Conservation (phyloP, 2,329 filamentous ascomycete species). For the Immersiporthe knoxdaviesiana region DNA sequence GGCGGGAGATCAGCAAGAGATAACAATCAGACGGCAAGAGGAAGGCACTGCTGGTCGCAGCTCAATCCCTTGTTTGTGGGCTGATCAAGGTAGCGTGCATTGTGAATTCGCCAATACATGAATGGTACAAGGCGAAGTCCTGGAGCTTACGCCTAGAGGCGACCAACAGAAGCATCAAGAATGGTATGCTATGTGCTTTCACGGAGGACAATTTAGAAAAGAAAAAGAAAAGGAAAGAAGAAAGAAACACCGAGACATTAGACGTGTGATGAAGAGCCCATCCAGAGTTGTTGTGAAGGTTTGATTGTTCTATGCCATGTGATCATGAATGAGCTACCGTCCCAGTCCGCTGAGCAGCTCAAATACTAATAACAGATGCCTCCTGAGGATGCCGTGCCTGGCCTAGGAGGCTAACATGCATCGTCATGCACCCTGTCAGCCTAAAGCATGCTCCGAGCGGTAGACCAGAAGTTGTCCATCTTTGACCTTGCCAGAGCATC, state of each 20-base stretch:
- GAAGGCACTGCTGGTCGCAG: not conserved
- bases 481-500: conserved; percentile 79
- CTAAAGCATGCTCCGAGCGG: conserved; percentile 67
- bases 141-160: not conserved
- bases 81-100: not conserved
- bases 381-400: conserved; percentile 7
- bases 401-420: not conserved
- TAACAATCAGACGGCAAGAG: not conserved
- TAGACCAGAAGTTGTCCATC: conserved; percentile 93
- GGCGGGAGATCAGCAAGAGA: not conserved
- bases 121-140: not conserved
- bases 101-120: not conserved
- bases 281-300: not conserved
- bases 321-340: not conserved
- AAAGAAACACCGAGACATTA: not conserved
- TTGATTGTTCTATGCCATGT: not conserved
- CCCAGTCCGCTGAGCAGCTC: not conserved
- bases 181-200: not conserved
- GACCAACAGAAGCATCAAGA: not conserved
- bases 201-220: too few relatives aligned
- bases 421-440: not conserved
- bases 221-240: not conserved
- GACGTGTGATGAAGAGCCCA: not conserved
- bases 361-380: not conserved
- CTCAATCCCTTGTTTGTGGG: not conserved